Evolutionary conservation across 176 grass and related monocot genomes (phyloP), one percentile per base, ranked within the genome.

Genomic region (Tuctoria greenei): DNA sequence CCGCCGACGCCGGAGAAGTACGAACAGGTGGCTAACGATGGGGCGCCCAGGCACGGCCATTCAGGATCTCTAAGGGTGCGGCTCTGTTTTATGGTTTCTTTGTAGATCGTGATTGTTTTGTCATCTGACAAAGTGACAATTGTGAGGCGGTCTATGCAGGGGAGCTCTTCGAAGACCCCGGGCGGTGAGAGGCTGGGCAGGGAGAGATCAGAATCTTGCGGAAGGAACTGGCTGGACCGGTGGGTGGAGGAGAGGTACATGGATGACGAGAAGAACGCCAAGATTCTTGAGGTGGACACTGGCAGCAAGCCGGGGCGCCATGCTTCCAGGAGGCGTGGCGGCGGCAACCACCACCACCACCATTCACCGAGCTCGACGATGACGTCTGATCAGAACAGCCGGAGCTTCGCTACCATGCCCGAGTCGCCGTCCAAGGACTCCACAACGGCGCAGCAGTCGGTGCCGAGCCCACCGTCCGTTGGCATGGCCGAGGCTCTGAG

Each of bases 171-270:
- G 2, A 93, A 78, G 73, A 65, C 86, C 2, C 51, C 85, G 16
- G 71, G 77, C 17, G n/a, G 66, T 6, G 74, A 93, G 49, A 82
- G 78, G 71, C 60, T 93, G 37, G 78, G 64, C 47, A 67, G 69
- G 37, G 90, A 97, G 76, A 85, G 90, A 69, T 82, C 91, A 14
- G 83, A 86, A 38, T 82, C 88, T 25, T 93, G 84, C n/a, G 85
- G 83, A 4, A 82, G 91, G 83, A 94, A 98, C 76, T 98, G 88
- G 86, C 83, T 97, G 62, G 95, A 97, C 74, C 64, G 77, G 11
- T 97, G 91, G 95, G 90, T 97, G 38, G 95, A 93, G 85, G 91
- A 97, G 63, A 70, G 91, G 72, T 93, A 91, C 69, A 78, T 76
- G 79, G 91, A 99, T 4, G 92, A 99, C 50, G 91, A 90, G 69